Conservation (phyloP, 164 flowering plant species). For the Umbilicus rupestris region DNA sequence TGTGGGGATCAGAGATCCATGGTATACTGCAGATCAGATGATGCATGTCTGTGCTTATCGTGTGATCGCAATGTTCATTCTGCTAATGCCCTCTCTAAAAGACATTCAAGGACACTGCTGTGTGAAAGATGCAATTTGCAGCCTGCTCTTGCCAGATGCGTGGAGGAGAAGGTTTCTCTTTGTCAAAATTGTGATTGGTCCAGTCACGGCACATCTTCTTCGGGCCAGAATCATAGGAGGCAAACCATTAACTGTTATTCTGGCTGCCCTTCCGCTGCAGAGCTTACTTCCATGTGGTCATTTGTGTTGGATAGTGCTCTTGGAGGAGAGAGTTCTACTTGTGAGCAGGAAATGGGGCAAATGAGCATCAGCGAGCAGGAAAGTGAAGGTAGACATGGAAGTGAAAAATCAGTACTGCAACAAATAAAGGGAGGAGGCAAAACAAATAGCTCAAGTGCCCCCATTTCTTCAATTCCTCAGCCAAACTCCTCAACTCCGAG, state of each 20-base stretch:
- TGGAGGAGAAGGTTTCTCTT: constrained; percentile 35
- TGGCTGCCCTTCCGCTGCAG: constrained; percentile 82
- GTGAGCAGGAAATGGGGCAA: constrained; percentile 55
- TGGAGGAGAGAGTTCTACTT: constrained; percentile 34
- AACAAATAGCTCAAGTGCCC: constrained; percentile 27
- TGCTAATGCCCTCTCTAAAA: constrained; percentile 83
- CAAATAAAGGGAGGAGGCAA: constrained; percentile 17
- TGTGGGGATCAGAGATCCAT: constrained; percentile 50
- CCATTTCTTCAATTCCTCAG: constrained; percentile 36
- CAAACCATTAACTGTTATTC: constrained; percentile 69
- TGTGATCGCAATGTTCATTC: constrained; percentile 25
- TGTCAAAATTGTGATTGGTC: constrained; percentile 57
- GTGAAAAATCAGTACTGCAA: constrained; percentile 18
- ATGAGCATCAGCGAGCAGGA: constrained; percentile 57
- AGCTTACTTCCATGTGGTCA: constrained; percentile 72
- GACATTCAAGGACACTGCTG: constrained; percentile 74
- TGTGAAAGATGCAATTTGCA: constrained; percentile 83
- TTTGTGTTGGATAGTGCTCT: constrained; percentile 46
- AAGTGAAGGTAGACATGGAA: constrained; percentile 17
- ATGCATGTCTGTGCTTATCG: neutral
- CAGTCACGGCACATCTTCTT: constrained; percentile 36
- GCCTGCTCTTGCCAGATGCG: constrained; percentile 64
- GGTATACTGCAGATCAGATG: neutral
- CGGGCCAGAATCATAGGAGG: constrained; percentile 38
- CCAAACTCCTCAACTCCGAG: constrained; percentile 17